Conservation (phyloP, 1,284 basidiomycete genomes). For the Boletus smithii region DNA sequence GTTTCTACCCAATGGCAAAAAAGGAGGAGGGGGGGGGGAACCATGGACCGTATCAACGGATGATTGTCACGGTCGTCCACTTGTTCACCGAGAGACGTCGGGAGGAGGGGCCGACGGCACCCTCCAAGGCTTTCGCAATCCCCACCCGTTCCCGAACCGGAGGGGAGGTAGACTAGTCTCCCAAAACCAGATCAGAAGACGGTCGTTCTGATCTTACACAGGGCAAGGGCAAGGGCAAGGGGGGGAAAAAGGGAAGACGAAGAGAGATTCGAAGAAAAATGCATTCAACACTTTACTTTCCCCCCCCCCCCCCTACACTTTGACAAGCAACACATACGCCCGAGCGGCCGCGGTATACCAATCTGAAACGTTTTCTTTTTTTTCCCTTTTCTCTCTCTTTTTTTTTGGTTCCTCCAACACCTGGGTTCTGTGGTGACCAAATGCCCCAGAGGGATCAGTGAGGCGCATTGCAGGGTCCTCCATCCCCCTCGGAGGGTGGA, state of each 20-base stretch:
- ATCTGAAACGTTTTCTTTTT: neutral
- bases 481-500: neutral
- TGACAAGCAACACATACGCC: neutral
- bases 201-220: neutral
- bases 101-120: no score
- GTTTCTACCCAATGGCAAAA: no score
- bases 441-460: no score
- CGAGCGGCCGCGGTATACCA: slow-evolving; percentile 5
- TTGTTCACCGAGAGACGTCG: neutral
- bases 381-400: no score
- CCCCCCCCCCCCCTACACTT: no score
- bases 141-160: neutral
- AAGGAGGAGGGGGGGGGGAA: no score
- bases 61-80: neutral
- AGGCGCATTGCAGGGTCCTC: neutral
- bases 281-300: no score
- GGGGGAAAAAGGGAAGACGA: neutral
- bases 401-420: no score
- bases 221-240: no score
- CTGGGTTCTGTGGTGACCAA: no score
- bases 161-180: neutral
- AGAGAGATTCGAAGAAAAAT: neutral
- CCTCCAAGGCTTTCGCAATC: neutral
- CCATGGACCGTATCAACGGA: no score
- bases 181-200: neutral